A percentile compares a stretch with the other conserved stretches of the same genome.
Evolutionary conservation across 129 eudicot species (phyloP).

Genomic region (Helianthus tuberosus): DNA sequence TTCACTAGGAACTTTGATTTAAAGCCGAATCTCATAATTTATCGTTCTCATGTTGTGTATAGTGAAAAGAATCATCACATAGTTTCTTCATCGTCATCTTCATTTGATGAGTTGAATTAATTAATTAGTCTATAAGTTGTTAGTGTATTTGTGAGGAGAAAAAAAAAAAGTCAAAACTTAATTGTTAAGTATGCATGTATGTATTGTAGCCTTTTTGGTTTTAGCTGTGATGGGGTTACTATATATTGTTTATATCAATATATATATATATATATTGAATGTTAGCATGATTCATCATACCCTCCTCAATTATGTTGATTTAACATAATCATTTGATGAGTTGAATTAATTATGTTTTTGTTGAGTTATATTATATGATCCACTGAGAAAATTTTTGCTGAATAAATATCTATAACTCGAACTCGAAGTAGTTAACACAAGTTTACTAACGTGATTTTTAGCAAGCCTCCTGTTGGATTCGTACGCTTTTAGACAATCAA

Average conservation of each 20-base stretch:
- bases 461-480: neutral
- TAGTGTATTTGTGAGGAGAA: constrained; percentile 17
- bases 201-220: constrained; percentile 15
- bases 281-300: constrained; percentile 4
- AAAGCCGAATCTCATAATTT: constrained; percentile 40
- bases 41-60: constrained; percentile 44
- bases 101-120: constrained; percentile 29
- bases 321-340: too few relatives aligned
- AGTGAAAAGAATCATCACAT: constrained; percentile 28
- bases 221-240: constrained; percentile 10
- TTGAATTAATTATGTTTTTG: neutral
- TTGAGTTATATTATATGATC: neutral
- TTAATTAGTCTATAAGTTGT: neutral
- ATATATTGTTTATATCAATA: constrained; percentile 21
- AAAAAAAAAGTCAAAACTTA: constrained; percentile 22
- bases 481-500: neutral
- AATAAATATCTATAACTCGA: too few relatives aligned
- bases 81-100: constrained; percentile 24
- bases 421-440: too few relatives aligned
- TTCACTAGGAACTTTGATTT: constrained; percentile 43
- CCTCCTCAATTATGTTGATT: neutral
- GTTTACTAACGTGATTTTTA: neutral
- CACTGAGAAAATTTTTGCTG: too few relatives aligned
- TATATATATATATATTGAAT: constrained; percentile 25
- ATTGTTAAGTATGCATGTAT: constrained; percentile 15